Conservation (phyloP, 495 filamentous ascomycete genomes). For the Xylaria grammica region DNA sequence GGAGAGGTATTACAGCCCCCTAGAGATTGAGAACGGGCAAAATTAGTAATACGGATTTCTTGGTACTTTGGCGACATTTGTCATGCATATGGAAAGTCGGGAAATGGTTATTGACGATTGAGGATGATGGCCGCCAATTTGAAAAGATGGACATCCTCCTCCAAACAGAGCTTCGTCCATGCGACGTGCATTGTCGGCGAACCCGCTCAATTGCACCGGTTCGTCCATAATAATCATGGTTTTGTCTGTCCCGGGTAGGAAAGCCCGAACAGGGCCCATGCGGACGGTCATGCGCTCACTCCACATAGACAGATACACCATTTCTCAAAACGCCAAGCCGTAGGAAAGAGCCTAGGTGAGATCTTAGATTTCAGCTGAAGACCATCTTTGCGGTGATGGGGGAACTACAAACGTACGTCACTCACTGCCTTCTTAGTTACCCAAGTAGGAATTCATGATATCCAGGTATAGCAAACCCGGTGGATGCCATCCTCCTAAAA, state of each 20-base stretch:
- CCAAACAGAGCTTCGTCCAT: neutral
- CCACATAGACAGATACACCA: neutral
- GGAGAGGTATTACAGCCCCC: no score
- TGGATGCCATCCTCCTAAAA: no score
- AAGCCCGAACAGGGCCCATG: neutral
- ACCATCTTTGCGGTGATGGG: neutral
- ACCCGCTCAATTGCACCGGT: neutral
- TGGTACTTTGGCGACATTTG: conserved; percentile 12
- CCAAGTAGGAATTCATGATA: neutral
- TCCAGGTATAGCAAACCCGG: neutral
- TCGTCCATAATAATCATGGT: neutral
- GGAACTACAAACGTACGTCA: neutral
- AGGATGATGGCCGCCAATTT: neutral
- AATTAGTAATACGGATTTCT: conserved; percentile 2
- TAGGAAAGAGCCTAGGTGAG: neutral
- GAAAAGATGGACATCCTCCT: neutral
- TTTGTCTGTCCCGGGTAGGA: neutral
- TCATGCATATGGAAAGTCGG: conserved; percentile 1
- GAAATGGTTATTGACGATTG: neutral
- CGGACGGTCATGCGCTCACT: neutral
- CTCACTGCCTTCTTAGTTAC: neutral
- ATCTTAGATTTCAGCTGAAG: conserved; percentile 6
- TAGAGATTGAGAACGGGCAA: conserved; percentile 6
- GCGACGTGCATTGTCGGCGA: neutral
- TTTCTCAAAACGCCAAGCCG: neutral